These are phyloP conservation scores for Pichia manshurica DNA, from an alignment of 805 yeast genomes.

Conservation along the genomic window DNA sequence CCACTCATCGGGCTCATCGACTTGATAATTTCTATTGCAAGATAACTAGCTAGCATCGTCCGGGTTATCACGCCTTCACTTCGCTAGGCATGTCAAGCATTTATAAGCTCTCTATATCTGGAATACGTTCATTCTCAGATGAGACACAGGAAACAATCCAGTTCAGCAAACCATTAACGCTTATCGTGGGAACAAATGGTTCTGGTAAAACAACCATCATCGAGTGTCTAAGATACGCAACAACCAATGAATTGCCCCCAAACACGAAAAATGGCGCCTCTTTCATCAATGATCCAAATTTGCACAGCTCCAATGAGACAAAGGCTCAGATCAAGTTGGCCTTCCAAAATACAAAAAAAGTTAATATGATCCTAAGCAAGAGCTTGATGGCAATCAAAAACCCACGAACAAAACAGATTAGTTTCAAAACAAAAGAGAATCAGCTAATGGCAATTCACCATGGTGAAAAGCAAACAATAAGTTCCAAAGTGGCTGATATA, in stretches of 20 bases:
- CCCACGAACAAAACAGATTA: conserved; percentile 40
- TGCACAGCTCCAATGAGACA: conserved; percentile 69
- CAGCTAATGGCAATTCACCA: conserved; percentile 60
- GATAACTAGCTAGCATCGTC: too few relatives aligned
- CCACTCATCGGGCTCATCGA: too few relatives aligned
- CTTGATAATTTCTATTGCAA: too few relatives aligned
- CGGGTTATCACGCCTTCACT: neutral
- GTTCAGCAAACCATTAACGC: conserved; percentile 84
- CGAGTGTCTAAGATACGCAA: conserved; percentile 87
- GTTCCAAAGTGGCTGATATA: conserved; percentile 78
- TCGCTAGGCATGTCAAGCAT: conserved; percentile 36
- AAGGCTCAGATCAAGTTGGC: conserved; percentile 89
- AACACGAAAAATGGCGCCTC: conserved; percentile 89
- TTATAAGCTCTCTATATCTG: conserved; percentile 67
- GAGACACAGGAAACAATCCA: conserved; percentile 78
- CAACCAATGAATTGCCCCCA: conserved; percentile 95
- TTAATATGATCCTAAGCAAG: conserved; percentile 80
- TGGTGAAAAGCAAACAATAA: conserved; percentile 68
- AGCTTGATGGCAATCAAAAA: conserved; percentile 70
- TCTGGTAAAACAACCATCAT: conserved; percentile 95
- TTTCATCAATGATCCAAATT: conserved; percentile 86
- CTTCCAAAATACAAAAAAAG: conserved; percentile 65
- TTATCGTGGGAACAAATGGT: conserved; percentile 94
- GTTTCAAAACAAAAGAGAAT: conserved; percentile 89
- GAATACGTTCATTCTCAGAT: conserved; percentile 89